A percentile compares a stretch with the other conserved stretches of the same genome.
These are phyloP conservation scores for Microbotryum saponariae DNA, from an alignment of 1,284 basidiomycete species.

Conservation along the genomic window DNA sequence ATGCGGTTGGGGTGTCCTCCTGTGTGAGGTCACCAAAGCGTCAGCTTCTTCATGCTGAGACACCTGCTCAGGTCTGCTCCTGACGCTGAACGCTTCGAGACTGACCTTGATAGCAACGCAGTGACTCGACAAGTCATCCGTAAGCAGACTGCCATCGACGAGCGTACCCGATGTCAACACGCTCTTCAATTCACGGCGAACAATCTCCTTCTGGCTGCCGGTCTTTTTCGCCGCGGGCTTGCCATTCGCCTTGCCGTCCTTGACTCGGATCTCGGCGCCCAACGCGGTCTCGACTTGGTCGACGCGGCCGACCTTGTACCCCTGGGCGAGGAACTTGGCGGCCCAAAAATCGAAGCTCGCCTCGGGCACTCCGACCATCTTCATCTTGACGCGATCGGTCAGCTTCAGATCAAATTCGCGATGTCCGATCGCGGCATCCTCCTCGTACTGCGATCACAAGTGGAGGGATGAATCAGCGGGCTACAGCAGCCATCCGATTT, in stretches of 20 bases:
- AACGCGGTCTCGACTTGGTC: conserved; percentile 92
- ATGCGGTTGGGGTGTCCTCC: conserved; percentile 37
- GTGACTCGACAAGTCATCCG: conserved; percentile 89
- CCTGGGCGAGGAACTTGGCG: conserved; percentile 48
- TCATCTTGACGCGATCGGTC: conserved; percentile 92
- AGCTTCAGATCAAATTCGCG: conserved; percentile 87
- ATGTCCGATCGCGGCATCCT: conserved; percentile 81
- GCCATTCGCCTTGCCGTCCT: conserved; percentile 34
- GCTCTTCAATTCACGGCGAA: conserved; percentile 72
- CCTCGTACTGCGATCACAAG: conserved; percentile 58
- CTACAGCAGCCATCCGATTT: not conserved
- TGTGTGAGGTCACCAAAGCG: conserved; percentile 41
- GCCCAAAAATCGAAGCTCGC: conserved; percentile 88
- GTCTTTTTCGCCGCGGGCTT: conserved; percentile 25
- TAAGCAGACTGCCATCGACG: conserved; percentile 79
- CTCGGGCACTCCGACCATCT: conserved; percentile 93
- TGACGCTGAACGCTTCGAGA: not conserved
- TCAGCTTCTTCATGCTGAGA: not conserved
- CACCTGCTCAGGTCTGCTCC: too few relatives aligned
- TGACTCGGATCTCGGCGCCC: conserved; percentile 50
- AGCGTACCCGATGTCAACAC: conserved; percentile 96
- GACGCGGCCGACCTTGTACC: conserved; percentile 65
- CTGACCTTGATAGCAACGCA: conserved; percentile 77
- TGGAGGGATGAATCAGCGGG: not conserved
- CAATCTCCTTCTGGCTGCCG: conserved; percentile 37